phyloP scores from a whole-genome alignment of 2,329 filamentous ascomycete species.

The Cladosporium sp. region DNA sequence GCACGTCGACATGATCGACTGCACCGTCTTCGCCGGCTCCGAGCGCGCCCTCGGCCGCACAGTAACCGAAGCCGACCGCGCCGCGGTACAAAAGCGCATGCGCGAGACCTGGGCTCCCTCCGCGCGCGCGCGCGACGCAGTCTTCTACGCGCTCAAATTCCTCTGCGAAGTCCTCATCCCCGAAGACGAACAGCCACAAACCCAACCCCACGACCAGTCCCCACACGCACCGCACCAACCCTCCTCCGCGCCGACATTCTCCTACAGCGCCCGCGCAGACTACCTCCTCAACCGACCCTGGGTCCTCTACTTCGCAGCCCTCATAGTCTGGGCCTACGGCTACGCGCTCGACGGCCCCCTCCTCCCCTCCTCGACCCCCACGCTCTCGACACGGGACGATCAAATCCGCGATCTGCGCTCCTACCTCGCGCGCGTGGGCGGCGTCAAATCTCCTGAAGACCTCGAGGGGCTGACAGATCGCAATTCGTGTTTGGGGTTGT shows the following conservation, averaged over 20 bases:
- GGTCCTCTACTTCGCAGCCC: slow-evolving; percentile 87
- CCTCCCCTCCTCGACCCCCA: slow-evolving; percentile 42
- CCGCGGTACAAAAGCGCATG: slow-evolving; percentile 74
- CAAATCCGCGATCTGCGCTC: slow-evolving; percentile 72
- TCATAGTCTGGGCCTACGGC: slow-evolving; percentile 94
- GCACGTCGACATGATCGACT: slow-evolving; percentile 95
- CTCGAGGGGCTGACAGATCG: slow-evolving; percentile 68
- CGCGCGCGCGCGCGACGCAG: slow-evolving; percentile 81
- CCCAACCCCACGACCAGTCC: not conserved
- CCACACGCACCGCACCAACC: not conserved
- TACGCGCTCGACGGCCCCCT: slow-evolving; percentile 77
- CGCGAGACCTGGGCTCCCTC: slow-evolving; percentile 84
- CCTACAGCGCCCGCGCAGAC: slow-evolving; percentile 81
- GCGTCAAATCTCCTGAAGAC: slow-evolving; percentile 69
- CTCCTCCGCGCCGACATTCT: slow-evolving; percentile 34
- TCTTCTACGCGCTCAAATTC: slow-evolving; percentile 88
- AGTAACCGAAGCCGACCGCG: slow-evolving; percentile 77
- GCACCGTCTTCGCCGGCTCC: slow-evolving; percentile 89
- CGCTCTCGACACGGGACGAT: slow-evolving; percentile 55
- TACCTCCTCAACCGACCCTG: slow-evolving; percentile 86
- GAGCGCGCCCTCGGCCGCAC: slow-evolving; percentile 77
- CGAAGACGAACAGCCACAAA: slow-evolving; percentile 37
- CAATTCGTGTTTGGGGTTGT: slow-evolving; percentile 75
- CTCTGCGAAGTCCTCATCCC: slow-evolving; percentile 76
- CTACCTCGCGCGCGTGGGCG: slow-evolving; percentile 69